Evolutionary conservation across 352 stramenopile genomes (phyloP).

Genomic region (Pythium myriotylum): DNA sequence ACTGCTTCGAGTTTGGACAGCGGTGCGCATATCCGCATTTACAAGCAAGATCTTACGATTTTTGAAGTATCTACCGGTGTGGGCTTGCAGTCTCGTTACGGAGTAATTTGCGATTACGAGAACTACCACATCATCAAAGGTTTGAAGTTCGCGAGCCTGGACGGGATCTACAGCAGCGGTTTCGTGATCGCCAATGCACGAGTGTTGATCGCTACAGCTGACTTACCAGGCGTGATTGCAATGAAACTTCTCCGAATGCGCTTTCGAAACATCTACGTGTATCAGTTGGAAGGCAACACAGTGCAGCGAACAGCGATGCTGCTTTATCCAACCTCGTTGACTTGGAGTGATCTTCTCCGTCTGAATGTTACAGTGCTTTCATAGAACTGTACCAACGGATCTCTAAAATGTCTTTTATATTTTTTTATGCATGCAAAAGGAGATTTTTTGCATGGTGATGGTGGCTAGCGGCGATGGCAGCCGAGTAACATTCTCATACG

Average conservation of each 20-base stretch:
- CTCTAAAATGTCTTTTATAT: too few species aligned
- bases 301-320: too few species aligned
- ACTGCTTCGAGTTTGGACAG: neutral
- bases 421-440: too few species aligned
- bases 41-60: constrained; percentile 8
- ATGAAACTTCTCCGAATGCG: constrained; percentile 44
- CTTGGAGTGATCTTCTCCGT: too few species aligned
- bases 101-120: constrained; percentile 41
- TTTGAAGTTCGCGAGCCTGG: constrained; percentile 35
- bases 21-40: neutral
- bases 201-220: constrained; percentile 45
- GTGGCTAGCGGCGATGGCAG: too few species aligned
- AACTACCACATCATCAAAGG: constrained; percentile 44
- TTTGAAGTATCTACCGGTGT: constrained; percentile 22
- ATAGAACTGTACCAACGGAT: too few species aligned
- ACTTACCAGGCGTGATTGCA: constrained; percentile 39
- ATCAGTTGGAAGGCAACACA: too few species aligned
- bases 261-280: constrained; percentile 45
- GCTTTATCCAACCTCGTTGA: too few species aligned
- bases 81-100: constrained; percentile 14
- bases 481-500: too few species aligned
- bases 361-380: too few species aligned
- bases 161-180: constrained; percentile 63
- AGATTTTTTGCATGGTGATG: too few species aligned
- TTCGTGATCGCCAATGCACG: constrained; percentile 58